A percentile compares a stretch with the other conserved stretches of the same genome.
phyloP scores from a whole-genome alignment of 2,329 filamentous ascomycete genomes.

The Pseudopithomyces chartarum region DNA sequence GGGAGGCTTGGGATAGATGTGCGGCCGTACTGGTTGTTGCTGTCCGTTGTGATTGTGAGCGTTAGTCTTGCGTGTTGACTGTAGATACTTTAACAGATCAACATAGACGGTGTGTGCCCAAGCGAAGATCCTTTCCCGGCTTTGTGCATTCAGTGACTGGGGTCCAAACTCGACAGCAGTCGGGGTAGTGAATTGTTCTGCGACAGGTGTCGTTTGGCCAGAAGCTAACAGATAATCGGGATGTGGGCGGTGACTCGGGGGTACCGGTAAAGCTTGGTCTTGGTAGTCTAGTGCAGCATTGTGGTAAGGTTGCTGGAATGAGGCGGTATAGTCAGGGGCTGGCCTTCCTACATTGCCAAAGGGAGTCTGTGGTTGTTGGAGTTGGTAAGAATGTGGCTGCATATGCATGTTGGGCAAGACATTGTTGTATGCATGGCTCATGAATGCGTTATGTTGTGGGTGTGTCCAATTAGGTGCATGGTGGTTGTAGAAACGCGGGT shows the following conservation, averaged over 20 bases:
- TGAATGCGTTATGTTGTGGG: constrained; percentile 34
- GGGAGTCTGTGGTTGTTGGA: constrained; percentile 28
- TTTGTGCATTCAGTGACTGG: constrained; percentile 49
- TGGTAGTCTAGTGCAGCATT: constrained; percentile 35
- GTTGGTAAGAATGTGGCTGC: constrained; percentile 30
- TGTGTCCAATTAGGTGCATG: constrained; percentile 36
- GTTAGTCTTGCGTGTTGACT: constrained; percentile 50
- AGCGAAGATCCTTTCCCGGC: constrained; percentile 52
- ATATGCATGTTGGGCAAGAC: constrained; percentile 29
- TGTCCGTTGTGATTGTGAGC: constrained; percentile 49
- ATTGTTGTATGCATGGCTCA: constrained; percentile 33
- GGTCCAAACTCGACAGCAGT: constrained; percentile 45
- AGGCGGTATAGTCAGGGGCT: constrained; percentile 27
- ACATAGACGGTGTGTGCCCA: constrained; percentile 55
- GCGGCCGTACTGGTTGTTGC: constrained; percentile 55
- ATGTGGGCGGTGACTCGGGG: constrained; percentile 26
- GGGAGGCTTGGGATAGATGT: constrained; percentile 66
- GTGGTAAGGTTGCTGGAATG: constrained; percentile 31
- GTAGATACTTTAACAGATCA: constrained; percentile 54
- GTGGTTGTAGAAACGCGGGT: constrained; percentile 44
- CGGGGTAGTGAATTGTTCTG: constrained; percentile 23
- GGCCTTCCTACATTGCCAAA: constrained; percentile 29
- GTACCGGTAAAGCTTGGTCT: constrained; percentile 23
- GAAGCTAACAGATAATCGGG: constrained; percentile 31
- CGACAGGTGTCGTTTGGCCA: constrained; percentile 34